Base-by-base conservation (phyloP, 352 stramenopile genomes). In the Globisporangium barbulae region DNA sequence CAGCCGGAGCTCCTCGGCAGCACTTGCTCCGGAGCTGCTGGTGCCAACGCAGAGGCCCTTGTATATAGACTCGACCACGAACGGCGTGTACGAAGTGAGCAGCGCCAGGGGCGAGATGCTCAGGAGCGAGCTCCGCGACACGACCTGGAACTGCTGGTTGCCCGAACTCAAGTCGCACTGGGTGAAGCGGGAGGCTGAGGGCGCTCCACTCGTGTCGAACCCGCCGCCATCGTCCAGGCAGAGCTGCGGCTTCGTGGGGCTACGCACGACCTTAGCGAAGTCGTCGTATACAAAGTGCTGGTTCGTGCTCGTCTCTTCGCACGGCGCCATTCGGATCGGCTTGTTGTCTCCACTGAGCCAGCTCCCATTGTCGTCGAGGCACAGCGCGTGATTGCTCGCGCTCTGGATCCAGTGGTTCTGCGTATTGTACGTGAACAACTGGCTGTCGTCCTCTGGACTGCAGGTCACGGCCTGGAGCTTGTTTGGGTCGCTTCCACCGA, bases 241-340 rank as follows among this genome's bases (percentile, higher is more conserved):
- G 31, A 54, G n/a, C 3, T 13, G 30, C 9, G 53, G 53, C 31
- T 67, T 60, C 12, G 25, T 10, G 0, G 42, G 42, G 17, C 25
- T 67, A 31, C 41, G 61, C 21, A 67, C 21, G 30, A 35, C 41
- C 30, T 35, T 37, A 21, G 53, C 37, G 12, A 56, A 45, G 1
- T 45, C 22, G 13, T 67, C 61, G 33, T 61, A 67, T 0, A 67
- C 61, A 30, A 67, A 60, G 33, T 56, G 50, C 44, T 67, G 61
- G 31, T 61, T 54, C 8, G 5, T 19, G 19, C 61, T 61, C n/a
- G 15, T 47, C 42, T 8, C 31, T 17, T 52, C 31, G 3, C 61
- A 67, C 0, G 5, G 13, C 4, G 53, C 47, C 49, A 59, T 65
- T 21, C 41, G 50, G 21, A 41, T 30, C 28, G 7, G 45, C 9